phyloP scores from a whole-genome alignment of 768 basidiomycete species.

The Rhizopogon vesiculosus region DNA sequence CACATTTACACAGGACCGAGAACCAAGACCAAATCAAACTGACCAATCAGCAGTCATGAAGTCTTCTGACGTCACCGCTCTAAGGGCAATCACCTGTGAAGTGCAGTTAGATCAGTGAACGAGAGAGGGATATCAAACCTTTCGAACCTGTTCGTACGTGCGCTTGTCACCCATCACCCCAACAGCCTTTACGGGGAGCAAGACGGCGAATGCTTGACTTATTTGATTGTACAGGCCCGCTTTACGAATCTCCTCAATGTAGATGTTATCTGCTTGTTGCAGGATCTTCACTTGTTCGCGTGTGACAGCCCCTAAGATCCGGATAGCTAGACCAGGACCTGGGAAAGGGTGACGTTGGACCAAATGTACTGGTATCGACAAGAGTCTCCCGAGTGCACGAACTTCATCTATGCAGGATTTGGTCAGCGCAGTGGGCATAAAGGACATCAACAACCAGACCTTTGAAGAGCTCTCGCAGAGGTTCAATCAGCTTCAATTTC shows the following conservation, averaged over 20 bases:
- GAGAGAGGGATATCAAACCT: background rate
- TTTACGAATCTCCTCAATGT: conserved; percentile 95
- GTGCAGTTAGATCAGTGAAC: conserved; percentile 2
- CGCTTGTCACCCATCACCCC: conserved; percentile 94
- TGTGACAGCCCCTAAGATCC: conserved; percentile 94
- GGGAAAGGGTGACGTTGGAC: conserved; percentile 99
- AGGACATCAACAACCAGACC: conserved; percentile 43
- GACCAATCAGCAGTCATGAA: conserved; percentile 99
- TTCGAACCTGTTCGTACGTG: conserved; percentile 86
- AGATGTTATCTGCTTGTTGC: conserved; percentile 91
- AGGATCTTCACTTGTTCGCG: conserved; percentile 88
- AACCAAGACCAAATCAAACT: conserved; percentile 11
- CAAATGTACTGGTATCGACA: conserved; percentile 87
- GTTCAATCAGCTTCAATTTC: conserved; percentile 98
- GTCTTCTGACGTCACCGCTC: conserved; percentile 97
- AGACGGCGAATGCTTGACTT: conserved; percentile 93
- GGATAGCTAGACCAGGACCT: conserved; percentile 95
- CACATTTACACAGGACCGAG: conserved; percentile 15
- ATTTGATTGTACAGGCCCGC: conserved; percentile 92
- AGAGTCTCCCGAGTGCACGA: conserved; percentile 83
- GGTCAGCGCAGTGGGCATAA: background rate
- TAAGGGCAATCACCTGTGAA: conserved; percentile 78
- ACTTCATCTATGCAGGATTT: conserved; percentile 73
- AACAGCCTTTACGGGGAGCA: conserved; percentile 94
- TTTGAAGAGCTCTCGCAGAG: conserved; percentile 96